Evolutionary conservation across 495 filamentous ascomycete genomes (phyloP), one percentile per base, ranked within the genome.

Genomic region (Xylaria curta): DNA sequence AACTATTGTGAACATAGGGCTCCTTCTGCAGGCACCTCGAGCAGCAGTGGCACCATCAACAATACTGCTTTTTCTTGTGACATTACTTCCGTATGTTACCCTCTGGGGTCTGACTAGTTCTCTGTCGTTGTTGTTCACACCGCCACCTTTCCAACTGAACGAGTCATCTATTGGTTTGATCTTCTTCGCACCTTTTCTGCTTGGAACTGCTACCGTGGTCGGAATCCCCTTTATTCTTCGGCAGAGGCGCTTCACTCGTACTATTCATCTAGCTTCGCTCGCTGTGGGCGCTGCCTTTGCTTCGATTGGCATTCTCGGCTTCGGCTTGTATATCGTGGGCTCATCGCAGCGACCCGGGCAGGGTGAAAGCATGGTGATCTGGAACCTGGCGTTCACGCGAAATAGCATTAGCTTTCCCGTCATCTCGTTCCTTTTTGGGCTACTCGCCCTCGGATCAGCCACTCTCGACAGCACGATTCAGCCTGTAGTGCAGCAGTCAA

Each of bases 11-110:
- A 68, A 78, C 64, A n/a, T 73, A 24, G 31, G 63, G 0, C 71
- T 76, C 8, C 72, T 84, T 31, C 66, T 86, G 38, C 82, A 83
- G 46, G 82, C 81, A 0, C 79, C 85, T 19, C 78, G 82, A 33
- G 84, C 85, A 4, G 77, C 85, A 67, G 58, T 79, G 33, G 83
- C 85, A 0, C 86, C 86, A 9, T 84, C 82, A 0, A 83, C 82
- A 6, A 53, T 74, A 9, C 76, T 88, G 0, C 76, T 85, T 36
- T 80, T 84, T n/a, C 68, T 83, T 47, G 70, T 84, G 13, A 82
- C 84, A 0, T 70, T 84, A 33, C 73, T 86, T 1, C 81, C 85
- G 0, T 76, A 80, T 60, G 78, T 80, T 21, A 71, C 81, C 13
- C 80, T 86, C 40, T 85, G 83, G 81, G 81, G 82, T 19, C 53